Conservation (phyloP, 2,329 filamentous ascomycete genomes). For the Paraphaeosphaeria sporulosa region DNA sequence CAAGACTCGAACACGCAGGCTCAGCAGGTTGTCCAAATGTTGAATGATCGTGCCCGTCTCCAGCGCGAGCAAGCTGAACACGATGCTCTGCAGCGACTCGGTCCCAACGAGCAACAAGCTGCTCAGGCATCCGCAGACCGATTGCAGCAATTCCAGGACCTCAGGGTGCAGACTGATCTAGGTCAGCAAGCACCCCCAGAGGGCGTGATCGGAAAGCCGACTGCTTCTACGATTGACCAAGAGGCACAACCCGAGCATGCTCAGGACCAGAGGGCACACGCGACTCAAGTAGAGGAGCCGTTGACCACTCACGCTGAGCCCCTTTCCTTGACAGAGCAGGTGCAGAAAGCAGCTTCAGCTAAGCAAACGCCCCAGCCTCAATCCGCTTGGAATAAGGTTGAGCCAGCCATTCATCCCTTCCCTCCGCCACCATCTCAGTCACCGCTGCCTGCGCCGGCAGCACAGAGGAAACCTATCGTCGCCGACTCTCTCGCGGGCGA, state of each 20-base stretch:
- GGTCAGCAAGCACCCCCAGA: constrained; percentile 48
- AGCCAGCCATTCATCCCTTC: constrained; percentile 79
- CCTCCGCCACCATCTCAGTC: constrained; percentile 78
- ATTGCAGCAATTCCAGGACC: constrained; percentile 81
- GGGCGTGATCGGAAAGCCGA: constrained; percentile 47
- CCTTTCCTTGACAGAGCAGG: constrained; percentile 82
- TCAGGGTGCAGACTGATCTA: constrained; percentile 76
- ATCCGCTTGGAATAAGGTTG: constrained; percentile 66
- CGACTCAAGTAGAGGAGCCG: constrained; percentile 11
- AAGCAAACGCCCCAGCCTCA: constrained; percentile 64
- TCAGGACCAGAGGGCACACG: constrained; percentile 21
- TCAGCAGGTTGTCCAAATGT: constrained; percentile 66
- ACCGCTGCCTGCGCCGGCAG: constrained; percentile 85
- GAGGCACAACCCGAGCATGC: constrained; percentile 27
- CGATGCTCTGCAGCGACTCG: constrained; percentile 49
- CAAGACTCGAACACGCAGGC: constrained; percentile 57
- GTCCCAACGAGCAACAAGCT: constrained; percentile 40
- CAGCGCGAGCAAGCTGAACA: constrained; percentile 69
- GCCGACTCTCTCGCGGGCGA: constrained; percentile 74
- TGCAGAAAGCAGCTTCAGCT: constrained; percentile 74
- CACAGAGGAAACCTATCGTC: constrained; percentile 85
- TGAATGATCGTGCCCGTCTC: constrained; percentile 67
- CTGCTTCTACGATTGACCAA: constrained; percentile 29
- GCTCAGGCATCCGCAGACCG: constrained; percentile 67
- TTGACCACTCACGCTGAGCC: constrained; percentile 51